Evolutionary conservation across 2,329 filamentous ascomycete species (phyloP).

Genomic region (Aspergillus udagawae): DNA sequence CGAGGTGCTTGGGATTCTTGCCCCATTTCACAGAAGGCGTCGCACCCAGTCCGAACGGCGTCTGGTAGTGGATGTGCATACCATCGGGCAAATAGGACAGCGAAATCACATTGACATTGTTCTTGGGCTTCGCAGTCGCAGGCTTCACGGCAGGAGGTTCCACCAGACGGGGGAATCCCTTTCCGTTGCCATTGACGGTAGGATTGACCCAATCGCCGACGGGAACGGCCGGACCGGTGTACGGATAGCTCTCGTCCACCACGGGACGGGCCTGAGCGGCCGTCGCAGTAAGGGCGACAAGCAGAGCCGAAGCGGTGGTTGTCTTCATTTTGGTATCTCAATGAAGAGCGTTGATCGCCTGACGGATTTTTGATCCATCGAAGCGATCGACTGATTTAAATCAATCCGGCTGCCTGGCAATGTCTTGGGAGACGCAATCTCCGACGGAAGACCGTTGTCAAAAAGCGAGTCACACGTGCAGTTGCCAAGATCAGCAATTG

Average conservation of each 20-base stretch:
- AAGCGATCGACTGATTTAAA: background rate
- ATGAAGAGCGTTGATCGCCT: slow-evolving; percentile 1
- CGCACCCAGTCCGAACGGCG: slow-evolving; percentile 49
- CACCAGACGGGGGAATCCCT: slow-evolving; percentile 49
- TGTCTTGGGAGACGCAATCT: background rate
- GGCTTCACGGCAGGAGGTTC: slow-evolving; percentile 50
- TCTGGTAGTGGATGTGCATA: slow-evolving; percentile 53
- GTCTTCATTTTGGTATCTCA: slow-evolving; percentile 13
- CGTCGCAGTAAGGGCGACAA: slow-evolving; percentile 17
- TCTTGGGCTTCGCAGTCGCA: slow-evolving; percentile 40
- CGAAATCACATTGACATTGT: slow-evolving; percentile 53
- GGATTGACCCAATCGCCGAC: slow-evolving; percentile 51
- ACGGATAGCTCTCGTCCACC: slow-evolving; percentile 45
- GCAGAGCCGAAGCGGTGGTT: slow-evolving; percentile 15
- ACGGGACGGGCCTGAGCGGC: slow-evolving; percentile 21
- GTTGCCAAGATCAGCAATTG: slow-evolving; percentile 3
- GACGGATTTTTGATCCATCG: background rate
- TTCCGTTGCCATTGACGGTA: slow-evolving; percentile 50
- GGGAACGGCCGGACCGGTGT: slow-evolving; percentile 47
- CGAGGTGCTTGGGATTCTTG: slow-evolving; percentile 27
- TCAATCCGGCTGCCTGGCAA: background rate
- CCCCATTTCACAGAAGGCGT: slow-evolving; percentile 46
- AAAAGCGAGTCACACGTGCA: slow-evolving; percentile 5
- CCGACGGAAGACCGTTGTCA: background rate
- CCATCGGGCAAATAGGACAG: slow-evolving; percentile 47